Base-by-base conservation (phyloP, 495 filamentous ascomycete genomes). In the Alectoria sarmentosa region DNA sequence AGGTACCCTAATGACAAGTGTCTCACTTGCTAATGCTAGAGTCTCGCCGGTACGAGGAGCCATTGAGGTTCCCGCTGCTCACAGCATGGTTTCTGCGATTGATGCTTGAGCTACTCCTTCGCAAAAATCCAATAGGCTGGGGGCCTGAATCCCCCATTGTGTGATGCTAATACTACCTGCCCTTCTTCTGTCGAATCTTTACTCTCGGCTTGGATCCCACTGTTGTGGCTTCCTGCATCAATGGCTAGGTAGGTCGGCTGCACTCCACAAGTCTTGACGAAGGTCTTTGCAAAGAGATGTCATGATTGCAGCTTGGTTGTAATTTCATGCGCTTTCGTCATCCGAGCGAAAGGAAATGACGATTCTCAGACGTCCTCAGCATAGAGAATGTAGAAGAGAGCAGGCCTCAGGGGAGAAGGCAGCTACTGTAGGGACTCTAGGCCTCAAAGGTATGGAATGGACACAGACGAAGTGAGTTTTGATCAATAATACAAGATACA, bases 1-100 rank as follows among this genome's bases (percentile, higher is more conserved):
- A 7, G 30, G 11, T 28, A 58, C 34, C 4, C n/a, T n/a, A 8
- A 21, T 55, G 19, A 39, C 38, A 41, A 58, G 37, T 28, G 32
- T 26, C 73, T 64, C 60, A 87, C 84, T 82, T 90, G 82, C 91
- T 96, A 72, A 87, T 80, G 73, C 90, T 88, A 39, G 90, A 90
- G 62, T 83, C 82, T 52, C 89, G 82, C 34, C 88, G 81, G 52
- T 68, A 68, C 30, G 60, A 4, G n/a, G 57, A 63, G 30, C 54
- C 59, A 60, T 63, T 54, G 55, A 26, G 49, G 36, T 61, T 62
- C 36, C 44, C 39, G 56, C 65, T 55, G 56, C 46, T 44, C n/a
- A 55, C 30, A 19, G 46, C 38, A 36, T 48, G 60, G n/a, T 49
- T 60, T 41, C 58, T 58, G 48, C 38, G 39, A 21, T 23, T 52